Base-by-base conservation (phyloP, 169 alveolate species). In the Plasmodium relictum region DNA sequence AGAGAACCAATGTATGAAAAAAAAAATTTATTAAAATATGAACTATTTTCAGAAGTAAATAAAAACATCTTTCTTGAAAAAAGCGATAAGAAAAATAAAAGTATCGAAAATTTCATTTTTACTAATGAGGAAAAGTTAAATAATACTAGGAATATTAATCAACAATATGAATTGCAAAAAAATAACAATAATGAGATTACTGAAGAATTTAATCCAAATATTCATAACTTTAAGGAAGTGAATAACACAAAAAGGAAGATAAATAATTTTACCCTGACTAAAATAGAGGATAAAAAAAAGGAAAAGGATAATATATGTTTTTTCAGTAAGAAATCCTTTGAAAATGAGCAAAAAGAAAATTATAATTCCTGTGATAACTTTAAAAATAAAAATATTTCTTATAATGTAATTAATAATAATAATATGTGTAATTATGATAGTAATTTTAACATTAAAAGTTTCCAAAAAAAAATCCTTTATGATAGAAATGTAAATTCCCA, bases 111-210 rank as follows among this genome's bases (percentile, higher is more conserved):
- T 74, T 37, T 44, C 44, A 62, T 74, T 63, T 61, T 62, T 62
- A 39, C 24, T 61, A 74, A 74, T 62, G 88, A 62, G n/a, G 68
- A 74, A 26, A 74, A 74, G 68, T 37, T 74, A 62, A 69, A n/a
- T 42, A 61, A 14, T 62, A 16, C 22, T 52, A 31, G 42, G 44
- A 74, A 56, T 37, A 74, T 39, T 20, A 61, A 22, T 10, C 50
- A 74, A 37, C 14, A 45, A 18, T 62, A 22, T 39, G 88, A 74
- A 62, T 18, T 74, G 50, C 50, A 14, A 12, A 26, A 48, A 20
- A 59, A 61, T 24, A 26, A 24, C 14, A 61, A 18, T 48, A 10
- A 2, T 48, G 16, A 14, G 1, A 48, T 48, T 14, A 4, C 39
- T 63, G 76, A 54, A 52, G 63, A 45, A 26, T 50, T n/a, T 7